Evolutionary conservation across 805 yeast species (phyloP).

Genomic region (Osmozyma mogii): DNA sequence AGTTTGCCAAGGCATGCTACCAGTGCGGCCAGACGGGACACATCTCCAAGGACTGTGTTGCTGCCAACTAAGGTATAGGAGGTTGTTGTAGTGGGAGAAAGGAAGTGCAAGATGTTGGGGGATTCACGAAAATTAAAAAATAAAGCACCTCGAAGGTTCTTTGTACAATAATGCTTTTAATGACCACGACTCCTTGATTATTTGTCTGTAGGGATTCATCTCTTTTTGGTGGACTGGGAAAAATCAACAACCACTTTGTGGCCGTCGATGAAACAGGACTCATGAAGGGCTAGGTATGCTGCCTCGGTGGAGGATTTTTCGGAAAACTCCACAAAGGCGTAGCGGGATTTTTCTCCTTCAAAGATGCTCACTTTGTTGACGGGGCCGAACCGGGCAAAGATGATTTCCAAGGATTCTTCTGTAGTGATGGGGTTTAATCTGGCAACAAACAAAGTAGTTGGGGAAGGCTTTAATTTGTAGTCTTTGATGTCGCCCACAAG

Average conservation of each 20-base stretch:
- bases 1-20: slow-evolving; percentile 55
- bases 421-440: slow-evolving; percentile 54
- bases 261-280: slow-evolving; percentile 52
- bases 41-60: slow-evolving; percentile 69
- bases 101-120: no score
- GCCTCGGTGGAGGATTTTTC: slow-evolving; percentile 42
- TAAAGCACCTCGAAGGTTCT: no score
- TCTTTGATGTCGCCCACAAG: slow-evolving; percentile 56
- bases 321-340: slow-evolving; percentile 57
- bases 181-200: no score
- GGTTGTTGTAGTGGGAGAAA: no score
- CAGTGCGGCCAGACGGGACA: slow-evolving; percentile 77
- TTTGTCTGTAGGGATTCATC: no score
- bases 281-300: slow-evolving; percentile 59
- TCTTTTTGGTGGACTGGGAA: slow-evolving; percentile 32
- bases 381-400: slow-evolving; percentile 57
- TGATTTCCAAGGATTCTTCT: slow-evolving; percentile 46
- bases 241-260: slow-evolving; percentile 59
- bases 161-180: no score
- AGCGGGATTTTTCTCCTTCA: slow-evolving; percentile 41
- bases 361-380: slow-evolving; percentile 46
- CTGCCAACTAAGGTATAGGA: neutral
- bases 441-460: slow-evolving; percentile 54
- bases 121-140: no score
- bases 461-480: slow-evolving; percentile 53